Percentiles rank a stretch among this genome's conserved stretches.
These are phyloP conservation scores for Trichoderma parareesei DNA, from an alignment of 495 filamentous ascomycete species.

Conservation along the genomic window DNA sequence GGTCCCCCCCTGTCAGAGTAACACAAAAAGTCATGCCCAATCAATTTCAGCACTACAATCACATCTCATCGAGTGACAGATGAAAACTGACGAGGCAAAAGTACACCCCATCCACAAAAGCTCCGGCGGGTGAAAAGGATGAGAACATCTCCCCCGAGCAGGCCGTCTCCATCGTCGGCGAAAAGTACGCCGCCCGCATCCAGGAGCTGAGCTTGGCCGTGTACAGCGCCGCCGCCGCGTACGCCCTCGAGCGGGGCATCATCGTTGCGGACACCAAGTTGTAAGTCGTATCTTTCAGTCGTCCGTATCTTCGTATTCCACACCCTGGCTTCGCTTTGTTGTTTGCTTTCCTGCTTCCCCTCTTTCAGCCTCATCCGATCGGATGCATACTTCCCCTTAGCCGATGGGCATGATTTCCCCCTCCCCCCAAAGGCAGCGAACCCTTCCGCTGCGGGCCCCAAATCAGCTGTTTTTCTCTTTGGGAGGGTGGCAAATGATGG, in stretches of 20 bases:
- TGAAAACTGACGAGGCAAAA: conserved; percentile 39
- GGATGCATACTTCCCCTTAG: too few species aligned
- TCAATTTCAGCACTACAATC: not conserved
- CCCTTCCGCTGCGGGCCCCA: too few species aligned
- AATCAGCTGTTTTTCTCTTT: not conserved
- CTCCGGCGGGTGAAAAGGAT: conserved; percentile 73
- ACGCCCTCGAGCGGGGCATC: conserved; percentile 72
- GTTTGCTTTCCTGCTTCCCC: too few species aligned
- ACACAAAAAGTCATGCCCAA: too few species aligned
- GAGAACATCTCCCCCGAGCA: conserved; percentile 79
- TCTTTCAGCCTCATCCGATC: too few species aligned
- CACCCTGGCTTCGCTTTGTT: not conserved
- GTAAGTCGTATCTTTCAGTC: not conserved
- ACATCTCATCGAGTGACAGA: not conserved
- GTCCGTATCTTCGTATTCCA: not conserved
- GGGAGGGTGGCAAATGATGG: too few species aligned
- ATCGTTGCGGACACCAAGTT: conserved; percentile 68
- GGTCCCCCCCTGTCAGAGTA: too few species aligned
- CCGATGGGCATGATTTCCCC: too few species aligned
- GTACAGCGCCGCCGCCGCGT: conserved; percentile 65
- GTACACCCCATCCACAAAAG: conserved; percentile 90
- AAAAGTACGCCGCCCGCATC: conserved; percentile 64
- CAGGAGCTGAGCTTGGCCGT: conserved; percentile 61
- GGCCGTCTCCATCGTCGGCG: conserved; percentile 60
- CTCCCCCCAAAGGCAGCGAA: too few species aligned